These are phyloP conservation scores for Aspergillus thermomutatus DNA, from an alignment of 2,329 filamentous ascomycete species.

Conservation along the genomic window DNA sequence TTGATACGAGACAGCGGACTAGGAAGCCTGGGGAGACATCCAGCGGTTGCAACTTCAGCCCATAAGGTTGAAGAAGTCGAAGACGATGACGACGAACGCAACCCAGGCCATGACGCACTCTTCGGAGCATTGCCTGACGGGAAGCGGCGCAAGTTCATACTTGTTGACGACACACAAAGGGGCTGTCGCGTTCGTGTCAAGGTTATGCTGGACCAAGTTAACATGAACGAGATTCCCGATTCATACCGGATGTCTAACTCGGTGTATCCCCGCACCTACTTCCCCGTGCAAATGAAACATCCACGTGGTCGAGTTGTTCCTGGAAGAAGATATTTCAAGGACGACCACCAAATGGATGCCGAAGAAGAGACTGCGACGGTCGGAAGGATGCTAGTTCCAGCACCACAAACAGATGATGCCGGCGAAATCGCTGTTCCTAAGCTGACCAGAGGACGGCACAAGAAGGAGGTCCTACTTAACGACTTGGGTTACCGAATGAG, in stretches of 20 bases:
- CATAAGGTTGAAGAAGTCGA: constrained; percentile 21
- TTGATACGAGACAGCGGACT: constrained; percentile 58
- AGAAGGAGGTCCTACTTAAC: constrained; percentile 85
- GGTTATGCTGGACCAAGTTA: constrained; percentile 87
- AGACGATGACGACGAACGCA: constrained; percentile 25
- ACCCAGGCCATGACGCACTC: constrained; percentile 58
- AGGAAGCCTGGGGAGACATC: constrained; percentile 34
- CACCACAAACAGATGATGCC: constrained; percentile 65
- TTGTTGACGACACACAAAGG: constrained; percentile 84
- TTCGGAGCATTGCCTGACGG: constrained; percentile 86
- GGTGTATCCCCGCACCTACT: constrained; percentile 88
- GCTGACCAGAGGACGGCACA: constrained; percentile 65
- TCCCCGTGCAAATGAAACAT: constrained; percentile 87
- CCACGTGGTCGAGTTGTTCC: constrained; percentile 69
- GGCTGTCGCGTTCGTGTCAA: constrained; percentile 80
- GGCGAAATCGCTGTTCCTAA: constrained; percentile 71
- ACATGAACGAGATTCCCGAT: constrained; percentile 94
- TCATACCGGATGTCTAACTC: constrained; percentile 87
- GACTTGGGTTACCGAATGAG: constrained; percentile 93
- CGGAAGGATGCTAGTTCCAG: constrained; percentile 54
- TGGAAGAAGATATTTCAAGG: constrained; percentile 70
- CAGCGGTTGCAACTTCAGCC: constrained; percentile 32
- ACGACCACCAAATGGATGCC: constrained; percentile 57
- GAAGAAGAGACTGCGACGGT: constrained; percentile 33
- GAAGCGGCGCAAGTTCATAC: constrained; percentile 93